Percentiles rank a stretch among this genome's conserved stretches.
phyloP scores from a whole-genome alignment of 108 stramenopile genomes.

The Cyclostephanos tholiformis region DNA sequence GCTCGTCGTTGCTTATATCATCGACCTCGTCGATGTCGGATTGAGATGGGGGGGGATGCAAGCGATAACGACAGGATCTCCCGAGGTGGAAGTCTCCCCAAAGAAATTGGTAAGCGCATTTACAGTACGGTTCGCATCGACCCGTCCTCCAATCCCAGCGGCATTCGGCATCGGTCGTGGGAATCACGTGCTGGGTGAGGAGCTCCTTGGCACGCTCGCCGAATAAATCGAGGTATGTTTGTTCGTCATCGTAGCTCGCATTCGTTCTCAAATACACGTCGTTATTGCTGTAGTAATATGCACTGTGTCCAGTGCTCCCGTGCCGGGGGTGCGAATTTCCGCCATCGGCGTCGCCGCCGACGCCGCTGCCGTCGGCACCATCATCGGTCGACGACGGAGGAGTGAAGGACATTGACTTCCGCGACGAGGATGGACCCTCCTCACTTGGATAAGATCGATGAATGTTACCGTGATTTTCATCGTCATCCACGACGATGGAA shows the following conservation, averaged over 20 bases:
- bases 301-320: conserved; percentile 5
- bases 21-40: not conserved
- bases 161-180: conserved; percentile 49
- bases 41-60: conserved; percentile 19
- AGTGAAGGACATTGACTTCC: not conserved
- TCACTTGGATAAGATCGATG: not conserved
- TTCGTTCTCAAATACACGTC: not conserved
- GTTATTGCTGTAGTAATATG: conserved; percentile 15
- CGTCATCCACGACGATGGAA: not conserved
- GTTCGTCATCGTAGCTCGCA: conserved; percentile 56
- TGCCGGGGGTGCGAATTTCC: not conserved
- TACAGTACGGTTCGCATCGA: conserved; percentile 83
- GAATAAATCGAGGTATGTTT: conserved; percentile 79
- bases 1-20: conserved; percentile 8
- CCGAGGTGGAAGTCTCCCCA: conserved; percentile 85
- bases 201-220: conserved; percentile 85
- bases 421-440: not conserved
- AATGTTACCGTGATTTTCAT: not conserved
- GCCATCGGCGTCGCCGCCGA: not conserved
- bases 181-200: conserved; percentile 71
- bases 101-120: conserved; percentile 56
- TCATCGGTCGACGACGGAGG: not conserved
- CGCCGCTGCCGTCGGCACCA: not conserved
- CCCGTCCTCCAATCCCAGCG: conserved; percentile 78
- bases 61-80: conserved; percentile 65